phyloP scores from a whole-genome alignment of 495 filamentous ascomycete genomes.

The Talaromyces adpressus region DNA sequence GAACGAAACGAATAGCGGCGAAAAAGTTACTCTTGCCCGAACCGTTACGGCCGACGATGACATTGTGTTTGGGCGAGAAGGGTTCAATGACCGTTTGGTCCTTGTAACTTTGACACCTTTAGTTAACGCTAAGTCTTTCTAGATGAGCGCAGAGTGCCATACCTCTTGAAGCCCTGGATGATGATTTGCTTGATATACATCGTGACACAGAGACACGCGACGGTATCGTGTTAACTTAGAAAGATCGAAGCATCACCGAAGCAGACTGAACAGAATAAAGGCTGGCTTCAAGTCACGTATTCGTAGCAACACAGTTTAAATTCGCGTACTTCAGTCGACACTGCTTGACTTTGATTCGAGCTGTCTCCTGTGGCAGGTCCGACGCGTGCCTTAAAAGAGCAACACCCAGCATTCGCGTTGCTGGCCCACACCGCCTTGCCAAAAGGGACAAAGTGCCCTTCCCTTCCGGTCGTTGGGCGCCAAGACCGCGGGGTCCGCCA shows the following conservation, averaged over 20 bases:
- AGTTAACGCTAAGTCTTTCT: background rate
- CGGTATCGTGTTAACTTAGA: constrained; percentile 22
- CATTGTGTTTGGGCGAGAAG: constrained; percentile 96
- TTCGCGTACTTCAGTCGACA: background rate
- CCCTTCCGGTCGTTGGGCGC: background rate
- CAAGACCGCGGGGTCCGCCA: constrained; percentile 12
- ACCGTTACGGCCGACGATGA: constrained; percentile 98
- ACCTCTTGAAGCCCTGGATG: constrained; percentile 99
- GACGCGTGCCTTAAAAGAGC: background rate
- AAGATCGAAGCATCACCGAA: constrained; percentile 33
- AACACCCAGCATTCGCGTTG: background rate
- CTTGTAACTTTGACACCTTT: constrained; percentile 68
- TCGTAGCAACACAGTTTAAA: background rate
- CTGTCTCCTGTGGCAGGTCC: background rate
- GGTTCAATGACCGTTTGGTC: constrained; percentile 98
- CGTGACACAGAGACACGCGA: constrained; percentile 31
- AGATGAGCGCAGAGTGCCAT: constrained; percentile 13
- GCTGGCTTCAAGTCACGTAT: background rate
- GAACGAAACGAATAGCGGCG: constrained; percentile 95
- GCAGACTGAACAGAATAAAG: constrained; percentile 10
- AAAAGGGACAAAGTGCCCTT: constrained; percentile 1
- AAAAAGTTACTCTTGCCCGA: constrained; percentile 99
- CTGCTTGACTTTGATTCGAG: background rate
- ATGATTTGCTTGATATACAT: constrained; percentile 99
- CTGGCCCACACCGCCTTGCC: background rate